Percentiles rank a stretch among this genome's conserved stretches.
phyloP scores from a whole-genome alignment of 257 asterid genomes.

The Solanum arcanum region DNA sequence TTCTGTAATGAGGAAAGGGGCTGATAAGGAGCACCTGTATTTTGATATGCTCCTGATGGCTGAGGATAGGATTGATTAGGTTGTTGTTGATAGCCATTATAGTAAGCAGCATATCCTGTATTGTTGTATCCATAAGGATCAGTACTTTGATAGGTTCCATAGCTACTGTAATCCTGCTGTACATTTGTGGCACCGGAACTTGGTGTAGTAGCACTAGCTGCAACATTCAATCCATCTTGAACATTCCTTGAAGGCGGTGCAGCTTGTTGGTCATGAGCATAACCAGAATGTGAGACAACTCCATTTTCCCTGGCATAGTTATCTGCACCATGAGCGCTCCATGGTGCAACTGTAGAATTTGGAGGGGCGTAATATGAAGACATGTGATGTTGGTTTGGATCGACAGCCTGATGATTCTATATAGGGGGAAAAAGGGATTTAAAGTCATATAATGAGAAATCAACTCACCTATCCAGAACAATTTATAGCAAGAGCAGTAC shows the following conservation, averaged over 20 bases:
- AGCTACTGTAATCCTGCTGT: conserved; percentile 57
- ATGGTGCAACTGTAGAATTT: conserved; percentile 41
- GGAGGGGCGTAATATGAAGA: conserved; percentile 50
- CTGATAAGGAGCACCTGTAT: conserved; percentile 72
- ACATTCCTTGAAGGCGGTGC: conserved; percentile 31
- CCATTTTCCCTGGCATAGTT: conserved; percentile 57
- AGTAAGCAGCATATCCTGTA: conserved; percentile 62
- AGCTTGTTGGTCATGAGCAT: conserved; percentile 41
- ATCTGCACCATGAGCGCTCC: conserved; percentile 46
- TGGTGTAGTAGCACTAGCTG: conserved; percentile 45
- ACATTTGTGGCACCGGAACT: conserved; percentile 55
- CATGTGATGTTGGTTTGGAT: conserved; percentile 41
- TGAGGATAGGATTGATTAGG: background rate
- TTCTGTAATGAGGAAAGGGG: conserved; percentile 99
- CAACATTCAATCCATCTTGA: conserved; percentile 47
- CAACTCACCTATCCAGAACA: background rate
- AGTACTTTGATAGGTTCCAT: conserved; percentile 50
- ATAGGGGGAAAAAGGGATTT: background rate
- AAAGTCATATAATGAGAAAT: conserved; percentile 1
- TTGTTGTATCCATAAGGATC: conserved; percentile 70
- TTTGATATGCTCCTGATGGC: conserved; percentile 1
- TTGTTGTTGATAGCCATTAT: conserved; percentile 9
- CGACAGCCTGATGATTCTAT: conserved; percentile 53
- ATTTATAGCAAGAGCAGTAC: background rate
- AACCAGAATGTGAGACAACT: conserved; percentile 37